These are phyloP conservation scores for Aspergillus funiculosus DNA, from an alignment of 495 filamentous ascomycete species.

Conservation along the genomic window DNA sequence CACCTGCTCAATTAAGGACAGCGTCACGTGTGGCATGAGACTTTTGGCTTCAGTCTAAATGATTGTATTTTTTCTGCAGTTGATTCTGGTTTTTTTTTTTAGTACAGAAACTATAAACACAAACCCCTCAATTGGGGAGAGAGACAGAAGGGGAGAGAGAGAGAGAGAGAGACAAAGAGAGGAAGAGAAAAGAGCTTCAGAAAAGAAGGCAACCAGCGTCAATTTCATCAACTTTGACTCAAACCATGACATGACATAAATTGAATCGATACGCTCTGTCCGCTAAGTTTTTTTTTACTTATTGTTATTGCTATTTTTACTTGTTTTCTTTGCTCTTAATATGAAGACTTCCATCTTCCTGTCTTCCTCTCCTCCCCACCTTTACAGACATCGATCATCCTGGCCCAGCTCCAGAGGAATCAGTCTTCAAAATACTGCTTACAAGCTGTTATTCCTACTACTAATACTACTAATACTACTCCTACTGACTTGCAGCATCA, in stretches of 20 bases:
- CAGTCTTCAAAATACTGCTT: too few species aligned
- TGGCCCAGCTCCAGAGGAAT: background rate
- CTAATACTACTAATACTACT: too few species aligned
- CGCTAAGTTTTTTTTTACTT: too few species aligned
- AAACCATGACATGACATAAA: constrained; percentile 4
- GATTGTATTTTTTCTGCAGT: background rate
- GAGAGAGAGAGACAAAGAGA: too few species aligned
- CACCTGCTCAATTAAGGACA: constrained; percentile 11
- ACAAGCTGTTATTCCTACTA: too few species aligned
- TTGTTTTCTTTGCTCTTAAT: too few species aligned
- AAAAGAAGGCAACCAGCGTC: constrained; percentile 12
- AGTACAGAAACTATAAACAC: constrained; percentile 6
- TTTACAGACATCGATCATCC: constrained; percentile 8
- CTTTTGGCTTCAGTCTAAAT: too few species aligned
- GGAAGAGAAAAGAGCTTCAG: background rate
- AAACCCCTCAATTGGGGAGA: constrained; percentile 2
- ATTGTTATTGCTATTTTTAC: too few species aligned
- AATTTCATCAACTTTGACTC: constrained; percentile 5
- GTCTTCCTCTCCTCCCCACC: constrained; percentile 1
- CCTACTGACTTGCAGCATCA: too few species aligned
- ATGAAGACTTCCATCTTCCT: too few species aligned
- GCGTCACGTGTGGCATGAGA: constrained; percentile 14
- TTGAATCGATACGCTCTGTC: constrained; percentile 11
- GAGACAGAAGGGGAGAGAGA: too few species aligned
- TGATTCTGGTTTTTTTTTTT: constrained; percentile 12